phyloP scores from a whole-genome alignment of 148 eudicot species.

The Mesembryanthemum crystallinum region DNA sequence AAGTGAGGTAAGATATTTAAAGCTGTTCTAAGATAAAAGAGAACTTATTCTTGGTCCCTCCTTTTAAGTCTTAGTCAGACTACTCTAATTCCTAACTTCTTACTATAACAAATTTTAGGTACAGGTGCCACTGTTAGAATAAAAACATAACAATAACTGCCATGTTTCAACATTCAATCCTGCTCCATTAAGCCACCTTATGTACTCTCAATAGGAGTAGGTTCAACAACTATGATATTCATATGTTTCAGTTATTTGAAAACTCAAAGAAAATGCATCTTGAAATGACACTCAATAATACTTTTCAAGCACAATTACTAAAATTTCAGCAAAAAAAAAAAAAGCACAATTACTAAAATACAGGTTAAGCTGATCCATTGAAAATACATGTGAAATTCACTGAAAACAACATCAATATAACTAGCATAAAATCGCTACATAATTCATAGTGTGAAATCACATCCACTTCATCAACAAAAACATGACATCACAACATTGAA shows the following conservation, averaged over 20 bases:
- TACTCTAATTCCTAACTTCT: too few species aligned
- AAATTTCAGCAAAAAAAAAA: too few species aligned
- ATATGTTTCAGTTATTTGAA: too few species aligned
- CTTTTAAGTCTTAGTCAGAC: too few species aligned
- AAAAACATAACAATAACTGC: neutral
- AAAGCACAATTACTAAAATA: too few species aligned
- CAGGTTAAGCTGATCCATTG: too few species aligned
- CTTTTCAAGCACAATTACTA: too few species aligned
- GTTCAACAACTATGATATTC: neutral
- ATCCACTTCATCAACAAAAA: neutral
- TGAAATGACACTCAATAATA: too few species aligned
- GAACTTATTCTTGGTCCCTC: neutral
- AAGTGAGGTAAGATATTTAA: neutral
- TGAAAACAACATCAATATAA: neutral
- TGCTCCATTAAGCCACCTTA: neutral
- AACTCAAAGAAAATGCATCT: too few species aligned
- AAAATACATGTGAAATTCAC: neutral
- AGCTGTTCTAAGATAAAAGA: neutral
- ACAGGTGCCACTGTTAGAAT: neutral
- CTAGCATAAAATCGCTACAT: too few species aligned
- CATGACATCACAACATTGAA: neutral
- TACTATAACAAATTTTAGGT: too few species aligned
- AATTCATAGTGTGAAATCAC: too few species aligned
- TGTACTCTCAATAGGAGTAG: neutral
- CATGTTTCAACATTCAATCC: neutral